A percentile compares a stretch with the other conserved stretches of the same genome.
Evolutionary conservation across 2,329 filamentous ascomycete genomes (phyloP).

Genomic region (Escovopsis sp.): DNA sequence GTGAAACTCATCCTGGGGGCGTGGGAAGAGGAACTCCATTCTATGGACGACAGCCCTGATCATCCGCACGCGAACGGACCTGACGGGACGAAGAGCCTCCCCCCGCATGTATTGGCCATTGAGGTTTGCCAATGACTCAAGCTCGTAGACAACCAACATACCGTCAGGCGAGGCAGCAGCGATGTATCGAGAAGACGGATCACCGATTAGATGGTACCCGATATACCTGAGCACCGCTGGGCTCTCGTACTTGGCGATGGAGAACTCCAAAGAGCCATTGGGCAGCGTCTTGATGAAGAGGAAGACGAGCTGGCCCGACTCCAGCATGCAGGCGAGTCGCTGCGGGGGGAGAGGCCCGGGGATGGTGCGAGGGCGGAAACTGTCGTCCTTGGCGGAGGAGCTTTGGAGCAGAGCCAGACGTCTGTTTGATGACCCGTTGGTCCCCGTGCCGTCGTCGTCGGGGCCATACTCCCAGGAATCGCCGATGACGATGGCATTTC

Average conservation of each 20-base stretch:
- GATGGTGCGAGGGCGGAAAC: conserved; percentile 17
- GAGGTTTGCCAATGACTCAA: conserved; percentile 42
- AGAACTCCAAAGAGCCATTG: conserved; percentile 41
- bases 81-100: conserved; percentile 44
- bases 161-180: conserved; percentile 58
- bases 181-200: conserved; percentile 56
- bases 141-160: conserved; percentile 56
- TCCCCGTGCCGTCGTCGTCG: conserved; percentile 15
- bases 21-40: conserved; percentile 72
- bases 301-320: conserved; percentile 61
- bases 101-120: conserved; percentile 31
- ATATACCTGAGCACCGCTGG: conserved; percentile 43
- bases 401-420: conserved; percentile 24
- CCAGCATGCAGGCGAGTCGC: conserved; percentile 61
- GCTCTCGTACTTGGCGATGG: conserved; percentile 42
- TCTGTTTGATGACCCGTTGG: conserved; percentile 18
- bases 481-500: conserved; percentile 65
- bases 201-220: conserved; percentile 57
- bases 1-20: conserved; percentile 47
- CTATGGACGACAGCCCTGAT: conserved; percentile 66
- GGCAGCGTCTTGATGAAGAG: conserved; percentile 44
- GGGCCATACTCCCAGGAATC: conserved; percentile 27
- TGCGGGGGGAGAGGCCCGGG: conserved; percentile 75
- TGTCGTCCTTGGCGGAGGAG: conserved; percentile 7
- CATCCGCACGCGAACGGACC: conserved; percentile 24